Base-by-base conservation (phyloP, 169 alveolate species). In the Cryptosporidium xiaoi region DNA sequence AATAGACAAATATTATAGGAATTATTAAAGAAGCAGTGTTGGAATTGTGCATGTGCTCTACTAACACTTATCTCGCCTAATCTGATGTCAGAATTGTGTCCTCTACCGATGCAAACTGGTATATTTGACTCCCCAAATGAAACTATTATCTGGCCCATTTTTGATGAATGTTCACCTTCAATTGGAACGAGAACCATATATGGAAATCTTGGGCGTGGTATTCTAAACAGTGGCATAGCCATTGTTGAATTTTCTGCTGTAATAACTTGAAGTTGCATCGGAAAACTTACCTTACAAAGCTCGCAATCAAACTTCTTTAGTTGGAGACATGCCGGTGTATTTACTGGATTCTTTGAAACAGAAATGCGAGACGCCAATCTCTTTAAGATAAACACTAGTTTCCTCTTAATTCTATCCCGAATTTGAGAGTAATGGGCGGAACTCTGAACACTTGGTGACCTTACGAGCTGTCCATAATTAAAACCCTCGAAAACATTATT, bases 1-100 rank as follows among this genome's bases (percentile, higher is more conserved):
- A 44, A 60, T 15, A 77, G 71, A 33, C 87, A 77, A 13, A 77
- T 60, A 20, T 77, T 58, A 29, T 77, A 62, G 34, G 60, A 18
- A 1, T 71, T 60, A 12, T 29, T 5, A 62, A 12, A 27, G 51
- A 44, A 77, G 18, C 87, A 77, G 8, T 77, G 87, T 34, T 77
- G 87, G n/a, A 77, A 46, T 62, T 77, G 87, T 18, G 95, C 90
- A 82, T 93, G 96, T 6, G 66, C 53, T 55, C 97, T 82, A 15
- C 94, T 87, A 3, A 94, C 95, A 66, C 95, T 92, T 13, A 94
- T 94, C 77, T 94, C 97, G n/a, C 94, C 92, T 24, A 94, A 90
- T 51, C 95, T 68, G 16, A 94, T 92, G 56, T 94, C 95, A 12
- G 96, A 91, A 58, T 90, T 94, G 66, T 93, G 94, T 1, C 97